Base-by-base conservation (phyloP, 805 yeast species). In the Candida gorgasii region DNA sequence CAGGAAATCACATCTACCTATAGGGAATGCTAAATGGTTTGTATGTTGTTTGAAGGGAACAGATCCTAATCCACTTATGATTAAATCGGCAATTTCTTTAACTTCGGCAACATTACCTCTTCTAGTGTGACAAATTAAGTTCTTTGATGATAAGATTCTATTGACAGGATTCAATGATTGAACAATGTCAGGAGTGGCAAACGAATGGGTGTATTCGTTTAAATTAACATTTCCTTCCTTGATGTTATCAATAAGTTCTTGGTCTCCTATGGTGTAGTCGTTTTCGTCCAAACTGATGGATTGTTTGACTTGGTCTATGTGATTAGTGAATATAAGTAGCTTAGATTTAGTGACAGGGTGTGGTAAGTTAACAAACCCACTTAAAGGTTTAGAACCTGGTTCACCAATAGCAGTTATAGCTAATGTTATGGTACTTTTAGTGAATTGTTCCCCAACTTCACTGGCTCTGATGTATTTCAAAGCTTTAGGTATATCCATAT, bases 91-190 rank as follows among this genome's bases (percentile, higher is more conserved):
- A 22, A 89, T 66, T 53, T 89, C 80, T n/a, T 78, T 76, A 1
- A 84, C 69, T 4, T 30, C 37, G 11, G 46, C 51, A 7, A 92
- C 93, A 1, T 97, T 89, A 13, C 96, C 96, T 58, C 82, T 85
- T 67, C 89, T 89, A 11, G 78, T 82, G 33, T 78, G 76, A 36
- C 99, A 98, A 86, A 90, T 84, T 52, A 93, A 73, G 17, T 95
- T 96, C 56, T 75, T 80, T 23, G 96, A 95, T 45, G 98, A 98
- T 53, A 93, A 74, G 8, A 76, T 68, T 56, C 89, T 79, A n/a
- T 93, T 96, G 16, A 88, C 68, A 44, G 78, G 72, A 48, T 75
- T 75, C 49, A 93, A 70, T 18, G 75, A 72, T n/a, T 76, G 63
- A 16, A 77, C 76, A 44, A 89, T 79, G 27, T 87, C 96, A 1